A percentile compares a stretch with the other conserved stretches of the same genome.
These are phyloP conservation scores for Fusarium praegraminearum DNA, from an alignment of 2,329 filamentous ascomycete species.

Conservation along the genomic window DNA sequence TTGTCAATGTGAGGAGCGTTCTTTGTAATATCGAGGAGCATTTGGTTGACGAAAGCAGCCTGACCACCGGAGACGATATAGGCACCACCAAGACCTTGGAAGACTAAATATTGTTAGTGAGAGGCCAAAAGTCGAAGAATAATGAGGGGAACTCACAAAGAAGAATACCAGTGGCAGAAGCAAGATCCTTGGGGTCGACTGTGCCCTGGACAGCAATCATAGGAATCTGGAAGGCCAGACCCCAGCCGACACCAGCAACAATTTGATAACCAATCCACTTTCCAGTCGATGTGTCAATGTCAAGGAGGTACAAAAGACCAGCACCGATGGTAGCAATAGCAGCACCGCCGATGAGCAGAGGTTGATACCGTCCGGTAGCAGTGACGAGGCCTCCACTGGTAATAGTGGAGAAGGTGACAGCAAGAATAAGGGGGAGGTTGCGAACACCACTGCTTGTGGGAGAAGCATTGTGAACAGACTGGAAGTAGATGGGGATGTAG, in stretches of 20 bases:
- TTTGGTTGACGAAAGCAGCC: constrained; percentile 60
- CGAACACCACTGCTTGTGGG: constrained; percentile 58
- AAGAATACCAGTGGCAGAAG: constrained; percentile 61
- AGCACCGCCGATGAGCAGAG: constrained; percentile 60
- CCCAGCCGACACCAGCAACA: constrained; percentile 61
- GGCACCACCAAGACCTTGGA: constrained; percentile 64
- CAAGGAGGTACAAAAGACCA: constrained; percentile 58
- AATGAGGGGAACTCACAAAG: constrained; percentile 52
- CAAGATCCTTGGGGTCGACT: constrained; percentile 57
- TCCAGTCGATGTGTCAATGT: constrained; percentile 53
- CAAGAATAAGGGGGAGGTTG: constrained; percentile 61
- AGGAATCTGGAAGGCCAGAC: constrained; percentile 61
- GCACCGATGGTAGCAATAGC: constrained; percentile 58
- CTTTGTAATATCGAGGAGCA: constrained; percentile 52
- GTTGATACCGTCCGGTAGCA: constrained; percentile 57
- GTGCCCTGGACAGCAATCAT: constrained; percentile 63
- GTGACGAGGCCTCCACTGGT: constrained; percentile 56
- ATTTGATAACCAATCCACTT: constrained; percentile 68
- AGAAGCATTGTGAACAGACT: constrained; percentile 56
- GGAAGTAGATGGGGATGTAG: constrained; percentile 62
- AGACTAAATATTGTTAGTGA: constrained; percentile 51
- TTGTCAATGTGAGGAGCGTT: constrained; percentile 55
- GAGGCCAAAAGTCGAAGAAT: background rate
- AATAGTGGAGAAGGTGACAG: constrained; percentile 58
- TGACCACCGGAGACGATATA: constrained; percentile 63